A percentile compares a stretch with the other conserved stretches of the same genome.
phyloP scores from a whole-genome alignment of 1,284 basidiomycete species.

The Schizopora paradoxa region DNA sequence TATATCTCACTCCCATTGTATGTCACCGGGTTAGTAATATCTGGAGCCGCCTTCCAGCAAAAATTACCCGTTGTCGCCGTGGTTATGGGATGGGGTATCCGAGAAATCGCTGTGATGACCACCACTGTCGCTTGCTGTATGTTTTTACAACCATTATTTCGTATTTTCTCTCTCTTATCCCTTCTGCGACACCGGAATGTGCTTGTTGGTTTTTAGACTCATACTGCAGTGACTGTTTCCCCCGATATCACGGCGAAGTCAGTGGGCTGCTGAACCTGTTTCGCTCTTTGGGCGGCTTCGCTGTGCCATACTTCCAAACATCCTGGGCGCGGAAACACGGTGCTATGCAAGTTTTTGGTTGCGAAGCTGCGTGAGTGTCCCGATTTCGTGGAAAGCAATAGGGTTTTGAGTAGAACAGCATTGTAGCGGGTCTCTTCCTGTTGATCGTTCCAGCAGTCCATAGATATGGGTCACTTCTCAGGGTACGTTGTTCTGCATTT shows the following conservation, averaged over 20 bases:
- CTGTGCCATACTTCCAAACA: slow-evolving; percentile 58
- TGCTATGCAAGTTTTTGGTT: slow-evolving; percentile 50
- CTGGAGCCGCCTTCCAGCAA: slow-evolving; percentile 53
- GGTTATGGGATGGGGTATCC: slow-evolving; percentile 64
- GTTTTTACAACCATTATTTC: slow-evolving; percentile 21
- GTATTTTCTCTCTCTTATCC: not conserved
- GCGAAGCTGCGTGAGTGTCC: slow-evolving; percentile 49
- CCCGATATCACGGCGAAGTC: slow-evolving; percentile 48
- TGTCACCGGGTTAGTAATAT: slow-evolving; percentile 54
- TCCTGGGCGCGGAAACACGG: slow-evolving; percentile 50
- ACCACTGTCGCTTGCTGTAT: slow-evolving; percentile 57
- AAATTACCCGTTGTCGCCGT: slow-evolving; percentile 48
- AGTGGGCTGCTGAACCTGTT: slow-evolving; percentile 54
- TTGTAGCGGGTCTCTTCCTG: slow-evolving; percentile 45
- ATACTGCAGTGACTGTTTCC: slow-evolving; percentile 45
- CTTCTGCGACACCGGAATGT: slow-evolving; percentile 2
- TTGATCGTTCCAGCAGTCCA: slow-evolving; percentile 47
- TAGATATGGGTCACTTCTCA: slow-evolving; percentile 38
- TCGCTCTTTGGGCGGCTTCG: slow-evolving; percentile 53
- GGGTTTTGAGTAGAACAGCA: slow-evolving; percentile 24
- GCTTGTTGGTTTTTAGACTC: slow-evolving; percentile 23
- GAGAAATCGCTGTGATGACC: slow-evolving; percentile 54
- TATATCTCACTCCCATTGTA: slow-evolving; percentile 58
- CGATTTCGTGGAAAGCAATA: not conserved
- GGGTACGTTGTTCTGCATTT: no score